Conservation (phyloP, 2,329 filamentous ascomycete genomes). For the Colletotrichum costaricense region DNA sequence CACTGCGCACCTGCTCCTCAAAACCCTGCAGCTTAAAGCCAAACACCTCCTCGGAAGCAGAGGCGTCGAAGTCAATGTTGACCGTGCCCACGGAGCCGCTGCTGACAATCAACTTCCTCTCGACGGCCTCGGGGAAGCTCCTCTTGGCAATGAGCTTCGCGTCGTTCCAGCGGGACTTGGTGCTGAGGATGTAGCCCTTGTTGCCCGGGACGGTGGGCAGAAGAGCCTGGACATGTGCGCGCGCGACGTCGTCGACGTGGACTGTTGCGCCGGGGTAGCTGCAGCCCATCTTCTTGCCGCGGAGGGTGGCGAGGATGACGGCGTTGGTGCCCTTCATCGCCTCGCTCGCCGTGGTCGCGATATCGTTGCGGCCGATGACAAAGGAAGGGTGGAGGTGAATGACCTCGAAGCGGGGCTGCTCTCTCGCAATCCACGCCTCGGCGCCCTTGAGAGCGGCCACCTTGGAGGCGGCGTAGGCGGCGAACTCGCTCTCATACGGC, state of each 20-base stretch:
- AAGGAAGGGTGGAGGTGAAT: conserved; percentile 50
- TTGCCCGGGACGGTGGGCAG: conserved; percentile 44
- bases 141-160: conserved; percentile 49
- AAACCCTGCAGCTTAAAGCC: conserved; percentile 46
- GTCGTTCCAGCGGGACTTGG: conserved; percentile 48
- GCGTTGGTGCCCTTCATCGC: conserved; percentile 49
- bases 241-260: conserved; percentile 52
- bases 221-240: conserved; percentile 50
- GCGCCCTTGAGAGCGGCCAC: conserved; percentile 45
- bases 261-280: conserved; percentile 45
- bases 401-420: conserved; percentile 49
- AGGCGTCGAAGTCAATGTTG: conserved; percentile 39
- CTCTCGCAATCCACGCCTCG: conserved; percentile 45
- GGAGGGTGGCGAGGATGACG: conserved; percentile 46
- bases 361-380: conserved; percentile 50
- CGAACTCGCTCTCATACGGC: conserved; percentile 40
- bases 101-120: conserved; percentile 24
- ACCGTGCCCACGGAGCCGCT: conserved; percentile 22
- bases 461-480: conserved; percentile 51
- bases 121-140: conserved; percentile 38
- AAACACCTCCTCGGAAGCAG: conserved; percentile 45
- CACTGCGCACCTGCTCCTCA: conserved; percentile 48
- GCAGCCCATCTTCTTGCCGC: conserved; percentile 42
- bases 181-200: conserved; percentile 44
- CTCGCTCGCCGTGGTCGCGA: conserved; percentile 41